Conservation (phyloP, 2,329 filamentous ascomycete genomes). For the Hymenoscyphus linearis region DNA sequence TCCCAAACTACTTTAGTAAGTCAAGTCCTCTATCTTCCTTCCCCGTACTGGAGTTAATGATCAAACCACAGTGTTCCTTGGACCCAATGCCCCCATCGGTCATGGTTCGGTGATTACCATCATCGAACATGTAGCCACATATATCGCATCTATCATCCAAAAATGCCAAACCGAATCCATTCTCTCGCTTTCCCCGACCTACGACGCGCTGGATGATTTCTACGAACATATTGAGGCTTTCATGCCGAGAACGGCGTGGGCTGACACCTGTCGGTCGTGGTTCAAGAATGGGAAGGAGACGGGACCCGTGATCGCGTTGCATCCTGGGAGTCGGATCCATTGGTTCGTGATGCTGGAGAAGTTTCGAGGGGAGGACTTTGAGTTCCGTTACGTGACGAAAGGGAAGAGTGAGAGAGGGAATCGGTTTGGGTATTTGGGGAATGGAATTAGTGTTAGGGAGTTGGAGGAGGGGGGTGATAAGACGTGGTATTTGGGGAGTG, state of each 20-base stretch:
- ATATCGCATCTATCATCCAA: constrained; percentile 42
- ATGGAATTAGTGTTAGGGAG: constrained; percentile 14
- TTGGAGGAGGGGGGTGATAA: constrained; percentile 13
- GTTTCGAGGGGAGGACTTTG: constrained; percentile 17
- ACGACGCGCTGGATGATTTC: constrained; percentile 32
- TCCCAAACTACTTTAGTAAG: constrained; percentile 21
- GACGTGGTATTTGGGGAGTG: constrained; percentile 16
- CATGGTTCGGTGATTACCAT: constrained; percentile 33
- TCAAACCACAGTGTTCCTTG: constrained; percentile 26
- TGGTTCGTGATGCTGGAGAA: constrained; percentile 19
- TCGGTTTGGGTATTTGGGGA: constrained; percentile 17
- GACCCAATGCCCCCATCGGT: constrained; percentile 30
- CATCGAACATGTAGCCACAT: constrained; percentile 43
- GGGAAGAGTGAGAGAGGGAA: background rate
- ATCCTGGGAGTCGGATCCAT: constrained; percentile 16
- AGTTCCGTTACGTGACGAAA: constrained; percentile 3
- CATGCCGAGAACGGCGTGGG: constrained; percentile 27
- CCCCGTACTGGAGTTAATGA: too few species aligned
- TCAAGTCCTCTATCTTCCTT: background rate
- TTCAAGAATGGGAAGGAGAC: constrained; percentile 13
- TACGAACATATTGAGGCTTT: constrained; percentile 28
- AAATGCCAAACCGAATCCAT: constrained; percentile 39
- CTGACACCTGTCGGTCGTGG: constrained; percentile 17
- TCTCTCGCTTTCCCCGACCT: constrained; percentile 37
- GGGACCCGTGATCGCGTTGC: constrained; percentile 12